Conservation (phyloP, 2,329 filamentous ascomycete species). For the Claviceps sp. region DNA sequence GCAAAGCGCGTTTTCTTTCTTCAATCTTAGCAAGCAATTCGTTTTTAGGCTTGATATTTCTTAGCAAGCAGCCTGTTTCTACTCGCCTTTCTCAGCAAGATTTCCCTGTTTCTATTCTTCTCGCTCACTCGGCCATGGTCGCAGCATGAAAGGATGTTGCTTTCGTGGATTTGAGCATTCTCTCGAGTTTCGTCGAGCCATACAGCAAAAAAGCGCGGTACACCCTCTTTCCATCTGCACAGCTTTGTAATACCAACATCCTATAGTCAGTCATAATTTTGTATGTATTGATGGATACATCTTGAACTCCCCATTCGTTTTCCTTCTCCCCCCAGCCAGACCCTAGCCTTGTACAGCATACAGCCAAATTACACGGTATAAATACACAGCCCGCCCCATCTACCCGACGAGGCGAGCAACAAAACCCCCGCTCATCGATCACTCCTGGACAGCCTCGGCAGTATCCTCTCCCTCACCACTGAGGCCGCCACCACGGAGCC, state of each 20-base stretch:
- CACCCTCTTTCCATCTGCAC: not conserved
- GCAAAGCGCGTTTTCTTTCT: not conserved
- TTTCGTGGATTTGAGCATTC: not conserved
- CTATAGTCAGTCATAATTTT: not conserved
- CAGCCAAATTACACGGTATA: not conserved
- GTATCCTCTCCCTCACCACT: conserved; percentile 63
- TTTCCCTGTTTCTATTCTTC: not conserved
- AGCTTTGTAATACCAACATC: not conserved
- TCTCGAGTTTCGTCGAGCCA: not conserved
- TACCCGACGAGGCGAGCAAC: not conserved
- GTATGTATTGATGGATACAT: too few species aligned
- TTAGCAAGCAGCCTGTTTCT: not conserved
- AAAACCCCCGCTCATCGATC: not conserved
- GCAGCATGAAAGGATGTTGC: not conserved
- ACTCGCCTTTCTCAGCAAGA: not conserved
- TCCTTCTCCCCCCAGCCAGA: not conserved
- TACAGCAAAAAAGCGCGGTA: not conserved
- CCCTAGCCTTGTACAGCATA: not conserved
- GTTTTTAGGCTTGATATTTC: not conserved
- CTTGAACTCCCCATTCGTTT: not conserved
- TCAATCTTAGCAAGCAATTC: not conserved
- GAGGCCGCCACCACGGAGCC: conserved; percentile 66
- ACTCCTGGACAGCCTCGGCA: conserved; percentile 25
- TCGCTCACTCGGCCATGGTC: not conserved
- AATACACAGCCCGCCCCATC: not conserved